Base-by-base conservation (phyloP, 768 basidiomycete genomes). In the Clathrus columnatus region DNA sequence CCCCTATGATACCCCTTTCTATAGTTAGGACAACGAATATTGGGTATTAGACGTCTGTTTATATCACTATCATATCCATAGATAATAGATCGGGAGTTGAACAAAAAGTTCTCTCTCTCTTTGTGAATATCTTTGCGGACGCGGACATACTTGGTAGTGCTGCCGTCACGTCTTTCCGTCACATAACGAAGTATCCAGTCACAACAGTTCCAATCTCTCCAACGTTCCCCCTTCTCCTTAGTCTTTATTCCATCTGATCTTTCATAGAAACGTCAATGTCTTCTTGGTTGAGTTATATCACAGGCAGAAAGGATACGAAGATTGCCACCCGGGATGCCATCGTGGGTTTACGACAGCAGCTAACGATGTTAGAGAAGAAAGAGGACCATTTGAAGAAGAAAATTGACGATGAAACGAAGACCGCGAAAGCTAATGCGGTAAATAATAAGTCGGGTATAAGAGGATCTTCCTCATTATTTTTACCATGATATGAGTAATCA, bases 301-400 rank as follows among this genome's bases (percentile, higher is more conserved):
- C 85, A 11, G 84, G 86, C 49, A 79, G 83, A 60, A 81, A 83
- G 62, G 87, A 94, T 66, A 78, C 90, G 21, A 90, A 88, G 70
- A 83, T 87, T 71, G 75, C 84, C 24, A 85, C 95, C 45, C 80
- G 91, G 60, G 91, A 96, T 67, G 91, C 96, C 48, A 99, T 99
- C 69, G 87, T 98, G 57, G 79, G 79, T 45, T 76, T 99, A 62
- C 83, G 95, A 65, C 87, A 95, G 72, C 93, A 98, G 69, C 79
- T 97, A 59, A 82, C 91, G 72, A 87, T 95, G 84, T 83, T 98
- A 62, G 93, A 97, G 81, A 99, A 97, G 91, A 97, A 95, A 77
- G 96, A 97, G 75, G 95, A 98, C 69, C 78, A 90, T 70, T 74
- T 97, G 59, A 85, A 87, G 78, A 93, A 89, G 82, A 92, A 94